Conservation (phyloP, 1,284 basidiomycete species). For the Pascua guehoae region DNA sequence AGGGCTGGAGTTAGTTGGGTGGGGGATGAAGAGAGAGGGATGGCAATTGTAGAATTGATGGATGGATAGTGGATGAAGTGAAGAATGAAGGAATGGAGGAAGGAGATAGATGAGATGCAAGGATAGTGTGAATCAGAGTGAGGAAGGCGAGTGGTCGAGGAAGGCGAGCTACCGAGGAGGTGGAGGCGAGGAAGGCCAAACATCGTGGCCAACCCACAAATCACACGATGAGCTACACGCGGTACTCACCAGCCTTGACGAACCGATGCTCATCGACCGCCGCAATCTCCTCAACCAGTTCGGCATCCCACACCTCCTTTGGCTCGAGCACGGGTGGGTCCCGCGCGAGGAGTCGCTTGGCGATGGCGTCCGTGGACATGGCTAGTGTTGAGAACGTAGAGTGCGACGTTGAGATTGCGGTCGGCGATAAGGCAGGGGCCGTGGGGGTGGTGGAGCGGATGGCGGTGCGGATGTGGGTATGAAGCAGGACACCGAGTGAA, state of each 20-base stretch:
- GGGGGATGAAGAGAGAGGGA: background rate
- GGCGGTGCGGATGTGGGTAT: no score
- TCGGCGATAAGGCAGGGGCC: no score
- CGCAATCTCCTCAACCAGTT: conserved; percentile 26
- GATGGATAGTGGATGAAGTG: background rate
- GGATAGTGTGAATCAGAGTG: background rate
- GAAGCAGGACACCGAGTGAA: no score
- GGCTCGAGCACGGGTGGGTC: conserved; percentile 39
- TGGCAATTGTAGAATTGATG: no score
- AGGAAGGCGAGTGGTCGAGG: no score
- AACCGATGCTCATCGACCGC: conserved; percentile 31
- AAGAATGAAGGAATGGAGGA: background rate
- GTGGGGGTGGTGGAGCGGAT: no score
- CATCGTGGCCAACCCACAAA: no score
- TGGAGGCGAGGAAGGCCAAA: no score
- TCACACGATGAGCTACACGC: no score
- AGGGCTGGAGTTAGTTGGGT: conserved; percentile 26
- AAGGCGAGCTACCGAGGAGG: no score
- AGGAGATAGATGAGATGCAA: background rate
- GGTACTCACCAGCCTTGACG: conserved; percentile 35
- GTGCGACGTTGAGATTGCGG: no score
- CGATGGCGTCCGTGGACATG: conserved; percentile 1
- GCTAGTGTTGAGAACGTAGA: no score
- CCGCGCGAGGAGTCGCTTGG: conserved; percentile 27
- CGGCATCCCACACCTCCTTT: conserved; percentile 29